Evolutionary conservation across 768 basidiomycete species (phyloP).

Genomic region (Lanmaoa rubissima): DNA sequence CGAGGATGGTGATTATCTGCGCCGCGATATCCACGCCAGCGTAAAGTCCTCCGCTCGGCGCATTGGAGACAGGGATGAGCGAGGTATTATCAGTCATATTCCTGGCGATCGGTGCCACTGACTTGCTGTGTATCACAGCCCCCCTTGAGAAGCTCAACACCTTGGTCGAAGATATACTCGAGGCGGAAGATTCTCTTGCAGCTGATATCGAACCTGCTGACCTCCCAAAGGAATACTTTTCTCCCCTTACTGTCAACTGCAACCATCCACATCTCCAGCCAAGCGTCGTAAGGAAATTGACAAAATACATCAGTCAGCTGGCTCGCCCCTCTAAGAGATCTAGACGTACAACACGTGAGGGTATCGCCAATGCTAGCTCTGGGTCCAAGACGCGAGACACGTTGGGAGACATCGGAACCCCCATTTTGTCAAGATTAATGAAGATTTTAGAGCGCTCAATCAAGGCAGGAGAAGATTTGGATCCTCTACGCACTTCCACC

Average conservation of each 20-base stretch:
- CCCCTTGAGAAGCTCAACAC: constrained; percentile 75
- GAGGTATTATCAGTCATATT: constrained; percentile 43
- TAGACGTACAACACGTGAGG: constrained; percentile 43
- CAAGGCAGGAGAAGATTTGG: constrained; percentile 69
- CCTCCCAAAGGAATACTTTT: constrained; percentile 64
- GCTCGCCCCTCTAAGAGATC: constrained; percentile 68
- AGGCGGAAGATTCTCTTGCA: constrained; percentile 71
- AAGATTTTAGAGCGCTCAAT: constrained; percentile 81
- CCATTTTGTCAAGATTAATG: constrained; percentile 60
- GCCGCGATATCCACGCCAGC: constrained; percentile 29
- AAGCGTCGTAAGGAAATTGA: constrained; percentile 61
- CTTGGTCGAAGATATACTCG: constrained; percentile 81
- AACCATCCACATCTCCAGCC: constrained; percentile 61
- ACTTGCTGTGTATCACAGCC: constrained; percentile 33
- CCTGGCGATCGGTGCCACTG: neutral
- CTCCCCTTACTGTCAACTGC: constrained; percentile 52
- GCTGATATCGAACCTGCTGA: constrained; percentile 50
- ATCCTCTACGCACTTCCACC: constrained; percentile 54
- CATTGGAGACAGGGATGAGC: constrained; percentile 74
- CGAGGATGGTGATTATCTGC: constrained; percentile 32
- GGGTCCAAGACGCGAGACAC: constrained; percentile 52
- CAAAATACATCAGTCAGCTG: constrained; percentile 64
- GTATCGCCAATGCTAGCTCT: constrained; percentile 28
- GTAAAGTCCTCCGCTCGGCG: constrained; percentile 53
- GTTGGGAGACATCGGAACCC: constrained; percentile 66